Evolutionary conservation across 495 filamentous ascomycete genomes (phyloP).

Genomic region (Clavariopsis aquatica): DNA sequence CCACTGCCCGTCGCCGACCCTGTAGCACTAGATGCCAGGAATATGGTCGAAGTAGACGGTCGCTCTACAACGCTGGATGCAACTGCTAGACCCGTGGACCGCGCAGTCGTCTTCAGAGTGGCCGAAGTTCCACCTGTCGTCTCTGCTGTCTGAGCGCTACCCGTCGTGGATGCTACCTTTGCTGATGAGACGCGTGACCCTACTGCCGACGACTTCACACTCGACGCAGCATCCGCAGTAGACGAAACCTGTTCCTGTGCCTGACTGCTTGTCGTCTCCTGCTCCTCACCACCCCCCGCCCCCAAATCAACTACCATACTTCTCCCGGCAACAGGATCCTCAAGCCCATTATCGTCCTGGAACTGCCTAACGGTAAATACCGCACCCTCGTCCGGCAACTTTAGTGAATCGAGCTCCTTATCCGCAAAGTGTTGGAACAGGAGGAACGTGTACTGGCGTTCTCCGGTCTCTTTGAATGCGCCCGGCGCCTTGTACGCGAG

Average conservation of each 20-base stretch:
- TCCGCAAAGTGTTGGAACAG: constrained; percentile 29
- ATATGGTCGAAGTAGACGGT: constrained; percentile 13
- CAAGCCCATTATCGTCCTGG: constrained; percentile 33
- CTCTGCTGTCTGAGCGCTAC: not conserved
- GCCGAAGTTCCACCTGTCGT: constrained; percentile 7
- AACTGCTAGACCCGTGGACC: not conserved
- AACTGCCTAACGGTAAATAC: constrained; percentile 36
- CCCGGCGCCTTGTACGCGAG: constrained; percentile 35
- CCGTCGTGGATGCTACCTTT: no score
- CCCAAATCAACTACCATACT: constrained; percentile 36
- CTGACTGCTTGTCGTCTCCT: constrained; percentile 1
- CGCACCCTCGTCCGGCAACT: constrained; percentile 29
- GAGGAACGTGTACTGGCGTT: constrained; percentile 36
- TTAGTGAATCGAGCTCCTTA: constrained; percentile 5
- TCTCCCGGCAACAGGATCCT: constrained; percentile 24
- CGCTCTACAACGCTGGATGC: constrained; percentile 6
- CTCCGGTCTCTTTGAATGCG: constrained; percentile 34
- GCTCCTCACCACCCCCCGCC: not conserved
- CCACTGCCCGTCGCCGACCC: not conserved
- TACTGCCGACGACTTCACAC: not conserved
- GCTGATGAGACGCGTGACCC: no score
- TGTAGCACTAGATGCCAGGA: not conserved
- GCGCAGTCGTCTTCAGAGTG: not conserved
- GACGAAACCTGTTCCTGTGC: not conserved
- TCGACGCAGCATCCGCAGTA: constrained; percentile 4